Base-by-base conservation (phyloP, 176 grass and related monocot genomes). In the Zea luxurians region DNA sequence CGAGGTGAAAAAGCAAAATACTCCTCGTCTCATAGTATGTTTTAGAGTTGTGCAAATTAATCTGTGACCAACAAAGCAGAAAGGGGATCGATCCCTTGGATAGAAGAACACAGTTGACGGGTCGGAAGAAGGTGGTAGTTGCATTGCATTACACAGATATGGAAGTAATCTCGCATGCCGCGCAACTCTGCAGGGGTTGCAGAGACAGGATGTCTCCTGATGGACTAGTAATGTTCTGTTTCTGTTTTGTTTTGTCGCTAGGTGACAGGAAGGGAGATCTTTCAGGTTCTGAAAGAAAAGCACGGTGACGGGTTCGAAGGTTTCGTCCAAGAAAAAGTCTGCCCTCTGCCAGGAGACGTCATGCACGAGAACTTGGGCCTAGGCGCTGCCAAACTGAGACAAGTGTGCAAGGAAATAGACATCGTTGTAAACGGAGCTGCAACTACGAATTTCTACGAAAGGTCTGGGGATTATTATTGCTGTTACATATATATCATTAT, bases 391-490 rank as follows among this genome's bases (percentile, higher is more conserved):
- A 43, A 74, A 68, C 15, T 85, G 16, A 78, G 59, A 53, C 63
- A 80, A 20, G 16, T 93, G 37, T 86, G 41, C 0, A 80, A 80
- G 6, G 74, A 90, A 68, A 76, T 92, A 1, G 78, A 92, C 53
- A 77, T 89, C 3, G 67, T 92, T 21, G 75, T 92, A 11, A 91
- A 91, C 6, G 83, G 67, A 52, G 89, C 86, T 48, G 89, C 86
- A 11, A 69, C 66, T 46, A 69, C 66, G 7, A 69, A 69, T 69
- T 69, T 69, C 66, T 69, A 47, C 20, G 66, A 93, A 79, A 89
- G 90, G 88, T 84, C 2, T n/a, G 61, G 37, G 10, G 2, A 27
- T 27, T 27, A 27, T 17, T 63, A 71, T 64, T 54, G 41, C 12
- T 57, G 34, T 2, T 58, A 3, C 27, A 27, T 27, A 27, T 27